Percentiles rank a stretch among this genome's conserved stretches.
phyloP scores from a whole-genome alignment of 805 yeast genomes.

The Sugiyamaella qingdaonensis region DNA sequence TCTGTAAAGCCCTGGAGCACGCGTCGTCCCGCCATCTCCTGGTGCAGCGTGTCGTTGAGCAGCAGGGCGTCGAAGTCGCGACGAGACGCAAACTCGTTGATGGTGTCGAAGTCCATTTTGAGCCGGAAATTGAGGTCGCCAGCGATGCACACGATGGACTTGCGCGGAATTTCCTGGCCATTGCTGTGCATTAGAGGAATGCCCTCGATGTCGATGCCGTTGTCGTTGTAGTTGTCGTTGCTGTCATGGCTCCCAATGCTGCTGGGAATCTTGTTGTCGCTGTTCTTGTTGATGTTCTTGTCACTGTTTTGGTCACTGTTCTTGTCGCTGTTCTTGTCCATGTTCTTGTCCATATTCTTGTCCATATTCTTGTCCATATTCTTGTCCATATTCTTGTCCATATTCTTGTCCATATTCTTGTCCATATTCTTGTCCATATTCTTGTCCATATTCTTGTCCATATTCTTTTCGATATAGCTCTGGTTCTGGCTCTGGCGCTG shows the following conservation, averaged over 20 bases:
- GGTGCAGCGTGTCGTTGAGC: conserved; percentile 42
- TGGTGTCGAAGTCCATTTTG: conserved; percentile 30
- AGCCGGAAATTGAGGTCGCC: conserved; percentile 58
- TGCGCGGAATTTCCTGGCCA: neutral
- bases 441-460: too few species aligned
- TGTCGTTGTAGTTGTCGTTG: too few species aligned
- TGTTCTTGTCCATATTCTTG: too few species aligned
- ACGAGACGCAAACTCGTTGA: conserved; percentile 29
- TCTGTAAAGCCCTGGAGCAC: conserved; percentile 47
- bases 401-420: too few species aligned
- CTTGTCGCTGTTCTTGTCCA: too few species aligned
- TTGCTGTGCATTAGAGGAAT: neutral
- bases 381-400: too few species aligned
- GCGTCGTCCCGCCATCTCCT: conserved; percentile 33
- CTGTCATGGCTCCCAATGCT: neutral
- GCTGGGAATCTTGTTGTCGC: neutral
- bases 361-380: too few species aligned
- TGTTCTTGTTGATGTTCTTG: neutral
- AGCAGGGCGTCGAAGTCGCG: conserved; percentile 36
- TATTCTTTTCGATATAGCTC: too few species aligned
- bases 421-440: too few species aligned
- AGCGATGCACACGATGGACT: conserved; percentile 31
- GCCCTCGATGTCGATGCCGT: neutral
- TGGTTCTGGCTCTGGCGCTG: too few species aligned
- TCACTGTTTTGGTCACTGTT: too few species aligned